A percentile compares a stretch with the other conserved stretches of the same genome.
phyloP scores from a whole-genome alignment of 495 filamentous ascomycete genomes.

The Xanthoparmelia taractica region DNA sequence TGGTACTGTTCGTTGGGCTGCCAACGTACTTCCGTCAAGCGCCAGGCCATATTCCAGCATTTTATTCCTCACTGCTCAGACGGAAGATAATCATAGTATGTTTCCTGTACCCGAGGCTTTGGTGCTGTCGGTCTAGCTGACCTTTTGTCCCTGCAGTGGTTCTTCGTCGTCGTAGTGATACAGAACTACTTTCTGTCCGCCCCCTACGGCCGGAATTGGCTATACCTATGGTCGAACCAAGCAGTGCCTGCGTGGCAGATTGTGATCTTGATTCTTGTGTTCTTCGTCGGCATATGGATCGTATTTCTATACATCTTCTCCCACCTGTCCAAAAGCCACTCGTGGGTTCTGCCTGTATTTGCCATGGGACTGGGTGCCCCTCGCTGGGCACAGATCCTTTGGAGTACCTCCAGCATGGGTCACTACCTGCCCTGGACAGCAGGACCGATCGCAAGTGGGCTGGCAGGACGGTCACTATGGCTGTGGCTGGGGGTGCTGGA shows the following conservation, averaged over 20 bases:
- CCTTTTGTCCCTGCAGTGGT: constrained; percentile 34
- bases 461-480: constrained; percentile 51
- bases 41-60: constrained; percentile 58
- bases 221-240: constrained; percentile 48
- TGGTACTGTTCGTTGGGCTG: constrained; percentile 48
- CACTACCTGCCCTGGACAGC: constrained; percentile 54
- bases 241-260: constrained; percentile 48
- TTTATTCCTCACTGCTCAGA: constrained; percentile 48
- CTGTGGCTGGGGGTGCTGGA: constrained; percentile 61
- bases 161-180: constrained; percentile 50
- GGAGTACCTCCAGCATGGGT: constrained; percentile 52
- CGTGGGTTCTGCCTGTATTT: constrained; percentile 59
- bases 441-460: constrained; percentile 40
- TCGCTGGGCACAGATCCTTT: constrained; percentile 59
- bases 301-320: constrained; percentile 44
- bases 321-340: constrained; percentile 46
- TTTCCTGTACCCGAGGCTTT: too few relatives aligned
- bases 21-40: constrained; percentile 59
- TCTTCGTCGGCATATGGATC: constrained; percentile 53
- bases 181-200: constrained; percentile 61
- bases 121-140: not conserved
- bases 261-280: constrained; percentile 46
- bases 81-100: constrained; percentile 38
- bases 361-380: constrained; percentile 56
- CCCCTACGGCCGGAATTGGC: constrained; percentile 56